Base-by-base conservation (phyloP, 1,139 yeast genomes). In the Geotrichum aggregatum region DNA sequence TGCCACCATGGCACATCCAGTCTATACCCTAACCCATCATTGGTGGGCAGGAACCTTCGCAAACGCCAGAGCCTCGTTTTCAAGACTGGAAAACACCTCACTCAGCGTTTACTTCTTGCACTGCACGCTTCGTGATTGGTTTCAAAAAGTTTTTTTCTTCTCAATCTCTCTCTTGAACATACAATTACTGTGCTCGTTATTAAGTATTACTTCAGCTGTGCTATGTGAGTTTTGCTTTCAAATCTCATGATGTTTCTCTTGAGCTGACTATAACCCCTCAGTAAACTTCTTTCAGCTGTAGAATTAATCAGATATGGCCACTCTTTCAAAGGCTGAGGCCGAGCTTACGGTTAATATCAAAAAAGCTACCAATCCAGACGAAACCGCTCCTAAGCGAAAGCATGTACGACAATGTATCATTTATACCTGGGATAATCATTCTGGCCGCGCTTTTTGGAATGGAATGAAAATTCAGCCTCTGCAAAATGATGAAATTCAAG, bases 371-470 rank as follows among this genome's bases (percentile, higher is more conserved):
- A 84, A 84, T 41, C 62, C 79, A 39, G 97, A 89, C 40, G 97
- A 91, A 64, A 79, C 86, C 1, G 96, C 98, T 0, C 97, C 98
- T 1, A 92, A 92, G 68, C 77, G 98, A 62, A 92, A 92, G 67
- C 98, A 92, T 70, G 98, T 92, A 8, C 68, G 77, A 38, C 91
- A 95, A 1, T 88, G 96, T 72, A 89, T 89, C 57, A 96, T 92
- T 38, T 89, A 84, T 69, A 87, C 97, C 2, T 91, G 98, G 97
- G 98, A 92, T 68, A 94, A 88, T 63, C 86, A 87, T 66, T 83
- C 89, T 49, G 83, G 95, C 3, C 76, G 82, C 57, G 87, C 89
- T 3, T 88, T 91, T 65, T 88, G 96, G 95, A 83, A 86, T 61
- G 84, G 85, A 1, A 76, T 92, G 59, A 88, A 87, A 67, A 72